Conservation (phyloP, 306 rosid species). For the Alnus glutinosa region DNA sequence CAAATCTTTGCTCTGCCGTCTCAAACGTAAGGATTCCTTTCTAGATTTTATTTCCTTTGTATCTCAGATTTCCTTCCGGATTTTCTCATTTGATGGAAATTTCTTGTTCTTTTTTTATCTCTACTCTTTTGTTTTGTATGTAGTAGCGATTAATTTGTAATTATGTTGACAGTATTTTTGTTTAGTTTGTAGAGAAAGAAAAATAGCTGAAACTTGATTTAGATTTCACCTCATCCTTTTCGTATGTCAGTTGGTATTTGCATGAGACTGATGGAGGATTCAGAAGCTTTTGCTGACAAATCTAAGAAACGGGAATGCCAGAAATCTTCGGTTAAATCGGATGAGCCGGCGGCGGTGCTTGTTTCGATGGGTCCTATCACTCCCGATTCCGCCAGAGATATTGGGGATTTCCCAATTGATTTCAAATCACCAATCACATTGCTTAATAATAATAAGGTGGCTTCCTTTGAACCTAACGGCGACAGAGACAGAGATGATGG, state of each 20-base stretch:
- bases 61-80: neutral
- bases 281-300: conserved; percentile 34
- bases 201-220: neutral
- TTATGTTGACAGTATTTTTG: neutral
- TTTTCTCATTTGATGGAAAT: neutral
- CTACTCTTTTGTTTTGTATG: neutral
- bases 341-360: neutral
- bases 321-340: conserved; percentile 12
- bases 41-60: neutral
- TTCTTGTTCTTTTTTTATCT: neutral
- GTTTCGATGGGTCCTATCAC: conserved; percentile 58
- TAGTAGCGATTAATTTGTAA: neutral
- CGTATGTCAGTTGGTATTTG: conserved; percentile 4
- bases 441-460: conserved; percentile 38
- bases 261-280: conserved; percentile 48
- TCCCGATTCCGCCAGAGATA: conserved; percentile 58
- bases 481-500: neutral
- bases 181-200: neutral
- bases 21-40: neutral
- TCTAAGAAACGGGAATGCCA: conserved; percentile 18
- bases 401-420: conserved; percentile 47
- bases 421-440: conserved; percentile 45
- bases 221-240: neutral
- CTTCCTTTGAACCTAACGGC: conserved; percentile 22
- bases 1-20: neutral